Evolutionary conservation across 1,284 basidiomycete genomes (phyloP), one percentile per base, ranked within the genome.

Genomic region (Sanghuangporus baumii): DNA sequence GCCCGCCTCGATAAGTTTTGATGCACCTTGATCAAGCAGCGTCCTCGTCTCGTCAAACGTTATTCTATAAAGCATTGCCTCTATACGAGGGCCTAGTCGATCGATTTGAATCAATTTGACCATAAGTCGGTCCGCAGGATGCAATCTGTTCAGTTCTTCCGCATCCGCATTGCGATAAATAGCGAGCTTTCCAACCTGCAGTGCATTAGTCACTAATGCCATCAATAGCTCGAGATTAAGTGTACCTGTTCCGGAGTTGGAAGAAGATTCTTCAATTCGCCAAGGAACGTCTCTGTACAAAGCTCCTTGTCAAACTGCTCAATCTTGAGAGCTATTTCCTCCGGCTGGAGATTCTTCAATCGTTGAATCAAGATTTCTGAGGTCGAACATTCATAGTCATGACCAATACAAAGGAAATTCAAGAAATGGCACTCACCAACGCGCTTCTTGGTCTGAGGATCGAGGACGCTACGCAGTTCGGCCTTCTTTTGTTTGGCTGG

Each of bases 61-160:
- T 63, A 87, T 86, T 69, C 88, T 89, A 76, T 95, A 98, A 46
- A 98, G 79, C 94, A 99, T 96, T 12, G 94, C 91, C 70, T 97
- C 89, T 66, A 98, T 89, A 31, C 97, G 88, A 55, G 94, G 91
- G 31, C 83, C 85, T n/a, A 99, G 81, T 58, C 95, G 90, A 51
- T 97, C 88, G 50, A 98, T 95, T 72, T 98, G 94, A 72, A 99
- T 97, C 48, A 98, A 81, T 68, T 97, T 91, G 43, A 99, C 95
- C 87, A 99, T 96, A 50, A 99, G 83, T 26, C 97, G 87, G 76
- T 99, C 96, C 7, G 97, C 92, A 2, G 93, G 90, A 76, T 98
- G 96, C 36, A 99, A 79, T 52, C 87, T 84, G 46, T 87, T 87
- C 18, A 99, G 83, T 71, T 98, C 95, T 69, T 91, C 91, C n/a